Evolutionary conservation across 2,329 filamentous ascomycete species (phyloP).

Genomic region (Pyrenophora tritici-repentis): DNA sequence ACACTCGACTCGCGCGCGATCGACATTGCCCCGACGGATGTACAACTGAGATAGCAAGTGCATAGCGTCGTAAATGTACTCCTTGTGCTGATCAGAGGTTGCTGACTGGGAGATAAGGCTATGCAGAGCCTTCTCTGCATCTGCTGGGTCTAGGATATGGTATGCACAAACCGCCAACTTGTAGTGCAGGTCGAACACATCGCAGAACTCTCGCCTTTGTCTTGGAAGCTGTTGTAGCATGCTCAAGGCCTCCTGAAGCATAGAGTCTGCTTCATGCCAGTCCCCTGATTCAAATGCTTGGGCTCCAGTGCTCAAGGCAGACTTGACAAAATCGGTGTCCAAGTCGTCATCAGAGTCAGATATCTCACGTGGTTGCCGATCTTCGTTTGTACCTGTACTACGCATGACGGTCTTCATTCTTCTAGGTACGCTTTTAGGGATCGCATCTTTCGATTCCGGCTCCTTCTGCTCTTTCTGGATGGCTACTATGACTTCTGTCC

Average conservation of each 20-base stretch:
- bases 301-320: constrained; percentile 29
- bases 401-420: not conserved
- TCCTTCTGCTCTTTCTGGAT: constrained; percentile 7
- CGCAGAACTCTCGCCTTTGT: constrained; percentile 25
- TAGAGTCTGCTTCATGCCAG: constrained; percentile 31
- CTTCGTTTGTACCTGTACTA: not conserved
- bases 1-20: constrained; percentile 29
- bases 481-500: constrained; percentile 13
- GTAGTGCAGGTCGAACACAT: constrained; percentile 33
- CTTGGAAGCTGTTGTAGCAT: constrained; percentile 27
- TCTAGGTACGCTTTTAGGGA: not conserved
- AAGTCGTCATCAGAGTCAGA: constrained; percentile 33
- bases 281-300: constrained; percentile 28
- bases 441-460: not conserved
- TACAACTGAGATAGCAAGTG: constrained; percentile 35
- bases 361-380: not conserved
- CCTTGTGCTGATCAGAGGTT: constrained; percentile 19
- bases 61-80: constrained; percentile 22
- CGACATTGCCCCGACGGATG: constrained; percentile 25
- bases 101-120: constrained; percentile 23
- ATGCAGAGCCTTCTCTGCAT: constrained; percentile 28
- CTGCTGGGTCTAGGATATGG: constrained; percentile 22
- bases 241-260: constrained; percentile 34
- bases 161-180: constrained; percentile 35
- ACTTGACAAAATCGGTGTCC: constrained; percentile 29